These are phyloP conservation scores for Tranzscheliella williamsii DNA, from an alignment of 1,284 basidiomycete genomes.

Conservation along the genomic window DNA sequence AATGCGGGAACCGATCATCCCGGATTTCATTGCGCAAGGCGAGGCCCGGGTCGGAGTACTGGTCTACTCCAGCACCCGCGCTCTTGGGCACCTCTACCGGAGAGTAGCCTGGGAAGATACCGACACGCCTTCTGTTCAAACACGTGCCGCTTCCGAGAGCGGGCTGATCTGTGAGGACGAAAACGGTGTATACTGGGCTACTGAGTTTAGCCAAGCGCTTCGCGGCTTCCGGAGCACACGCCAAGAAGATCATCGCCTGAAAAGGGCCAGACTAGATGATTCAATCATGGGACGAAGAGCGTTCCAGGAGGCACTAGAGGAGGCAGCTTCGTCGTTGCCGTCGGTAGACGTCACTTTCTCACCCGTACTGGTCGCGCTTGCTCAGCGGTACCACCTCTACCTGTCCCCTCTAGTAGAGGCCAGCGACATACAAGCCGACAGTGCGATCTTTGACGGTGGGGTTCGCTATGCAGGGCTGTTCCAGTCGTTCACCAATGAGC, in stretches of 20 bases:
- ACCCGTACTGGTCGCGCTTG: constrained; percentile 6
- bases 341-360: constrained; percentile 20
- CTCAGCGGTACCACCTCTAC: neutral
- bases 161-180: constrained; percentile 6
- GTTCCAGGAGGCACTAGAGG: neutral
- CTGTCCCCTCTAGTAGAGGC: neutral
- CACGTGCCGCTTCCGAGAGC: constrained; percentile 11
- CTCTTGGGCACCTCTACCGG: constrained; percentile 16
- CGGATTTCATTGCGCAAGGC: constrained; percentile 23
- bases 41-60: constrained; percentile 11
- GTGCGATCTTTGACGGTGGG: constrained; percentile 3
- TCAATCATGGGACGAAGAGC: neutral
- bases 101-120: constrained; percentile 20
- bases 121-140: constrained; percentile 19
- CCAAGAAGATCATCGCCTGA: neutral
- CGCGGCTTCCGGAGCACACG: neutral
- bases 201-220: neutral
- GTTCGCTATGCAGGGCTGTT: constrained; percentile 10
- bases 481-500: constrained; percentile 1
- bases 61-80: constrained; percentile 14
- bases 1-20: constrained; percentile 11
- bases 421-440: neutral
- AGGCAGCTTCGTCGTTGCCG: constrained; percentile 2
- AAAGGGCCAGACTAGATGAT: neutral
- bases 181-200: neutral